A percentile compares a stretch with the other conserved stretches of the same genome.
These are phyloP conservation scores for Amauroascus verrucosus DNA, from an alignment of 2,329 filamentous ascomycete genomes.

Conservation along the genomic window DNA sequence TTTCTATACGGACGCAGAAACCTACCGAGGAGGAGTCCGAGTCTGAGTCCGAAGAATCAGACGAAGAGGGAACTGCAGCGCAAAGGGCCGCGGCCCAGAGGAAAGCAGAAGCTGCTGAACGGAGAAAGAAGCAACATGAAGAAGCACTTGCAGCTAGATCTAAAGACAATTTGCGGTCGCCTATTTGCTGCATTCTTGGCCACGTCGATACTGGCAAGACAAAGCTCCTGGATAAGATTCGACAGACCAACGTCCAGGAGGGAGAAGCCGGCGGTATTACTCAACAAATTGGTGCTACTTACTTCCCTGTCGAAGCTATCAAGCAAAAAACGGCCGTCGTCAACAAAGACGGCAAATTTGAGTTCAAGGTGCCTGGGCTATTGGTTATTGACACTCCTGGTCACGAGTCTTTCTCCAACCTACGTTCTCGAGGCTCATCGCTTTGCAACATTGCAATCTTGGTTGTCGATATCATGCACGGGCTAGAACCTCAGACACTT, in stretches of 20 bases:
- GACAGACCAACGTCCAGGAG: constrained; percentile 97
- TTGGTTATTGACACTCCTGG: constrained; percentile 96
- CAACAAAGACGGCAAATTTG: constrained; percentile 79
- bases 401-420: constrained; percentile 99
- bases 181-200: constrained; percentile 98
- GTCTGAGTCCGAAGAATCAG: constrained; percentile 47
- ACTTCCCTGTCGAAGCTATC: constrained; percentile 93
- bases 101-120: constrained; percentile 80
- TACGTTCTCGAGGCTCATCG: constrained; percentile 91
- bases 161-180: constrained; percentile 87
- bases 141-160: constrained; percentile 84
- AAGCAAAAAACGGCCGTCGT: constrained; percentile 86
- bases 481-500: constrained; percentile 89
- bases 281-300: constrained; percentile 98
- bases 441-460: constrained; percentile 99
- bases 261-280: constrained; percentile 99
- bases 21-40: constrained; percentile 24
- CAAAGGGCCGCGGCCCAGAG: constrained; percentile 61
- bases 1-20: constrained; percentile 9
- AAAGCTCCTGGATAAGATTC: constrained; percentile 97
- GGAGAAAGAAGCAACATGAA: constrained; percentile 81
- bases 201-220: constrained; percentile 99
- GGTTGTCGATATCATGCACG: constrained; percentile 99
- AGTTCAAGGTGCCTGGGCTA: constrained; percentile 95
- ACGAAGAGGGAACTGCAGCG: constrained; percentile 54